Percentiles rank a stretch among this genome's conserved stretches.
Conservation (phyloP, 192 early-diverging fungal genomes). For the Coemansia sp. region DNA sequence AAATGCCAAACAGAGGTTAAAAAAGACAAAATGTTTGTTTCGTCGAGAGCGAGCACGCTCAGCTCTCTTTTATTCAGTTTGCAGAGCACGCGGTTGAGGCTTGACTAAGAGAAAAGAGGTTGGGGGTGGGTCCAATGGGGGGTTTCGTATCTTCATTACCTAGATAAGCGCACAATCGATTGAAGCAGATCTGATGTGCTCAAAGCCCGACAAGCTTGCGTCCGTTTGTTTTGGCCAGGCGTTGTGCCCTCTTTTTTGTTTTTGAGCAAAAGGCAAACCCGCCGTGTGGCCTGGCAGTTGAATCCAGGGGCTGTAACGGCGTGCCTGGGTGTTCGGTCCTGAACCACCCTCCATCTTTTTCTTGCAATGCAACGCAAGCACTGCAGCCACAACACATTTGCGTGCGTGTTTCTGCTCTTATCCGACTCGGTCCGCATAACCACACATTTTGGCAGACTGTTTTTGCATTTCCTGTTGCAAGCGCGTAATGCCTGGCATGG, state of each 20-base stretch:
- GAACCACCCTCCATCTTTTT: background rate
- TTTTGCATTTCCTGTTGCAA: no score
- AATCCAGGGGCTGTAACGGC: background rate
- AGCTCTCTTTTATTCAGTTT: conserved; percentile 1
- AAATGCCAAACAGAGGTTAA: no score
- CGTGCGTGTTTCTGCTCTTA: no score
- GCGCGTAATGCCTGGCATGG: no score
- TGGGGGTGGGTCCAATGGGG: conserved; percentile 2
- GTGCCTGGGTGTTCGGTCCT: no score
- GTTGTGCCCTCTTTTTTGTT: background rate
- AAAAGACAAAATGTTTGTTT: no score
- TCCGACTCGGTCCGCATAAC: no score
- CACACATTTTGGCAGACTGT: no score
- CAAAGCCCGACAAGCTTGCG: conserved; percentile 7
- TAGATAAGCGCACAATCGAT: conserved; percentile 7
- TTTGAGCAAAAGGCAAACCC: background rate
- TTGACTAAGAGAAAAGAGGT: background rate
- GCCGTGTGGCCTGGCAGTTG: background rate
- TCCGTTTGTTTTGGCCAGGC: background rate
- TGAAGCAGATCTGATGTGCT: conserved; percentile 7
- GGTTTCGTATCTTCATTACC: conserved; percentile 1
- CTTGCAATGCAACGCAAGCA: background rate
- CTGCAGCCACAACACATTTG: no score
- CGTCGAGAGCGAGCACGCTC: no score
- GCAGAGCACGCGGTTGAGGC: conserved; percentile 6